phyloP scores from a whole-genome alignment of 2,329 filamentous ascomycete species.

The Colletotrichum sojae region DNA sequence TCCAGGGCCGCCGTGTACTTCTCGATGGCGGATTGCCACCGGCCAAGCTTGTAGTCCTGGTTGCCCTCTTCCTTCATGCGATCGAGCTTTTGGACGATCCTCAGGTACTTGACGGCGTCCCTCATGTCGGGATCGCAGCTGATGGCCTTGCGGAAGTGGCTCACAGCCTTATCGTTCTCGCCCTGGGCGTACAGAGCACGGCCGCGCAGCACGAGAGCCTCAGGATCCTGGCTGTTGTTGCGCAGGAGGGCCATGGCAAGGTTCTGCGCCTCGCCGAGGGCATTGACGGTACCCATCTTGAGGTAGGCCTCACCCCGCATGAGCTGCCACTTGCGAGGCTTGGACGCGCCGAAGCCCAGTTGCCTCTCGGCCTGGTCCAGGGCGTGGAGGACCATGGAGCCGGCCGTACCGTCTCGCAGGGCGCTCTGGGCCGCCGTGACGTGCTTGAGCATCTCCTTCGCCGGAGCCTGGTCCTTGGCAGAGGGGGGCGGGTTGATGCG shows the following conservation, averaged over 20 bases:
- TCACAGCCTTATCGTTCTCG: slow-evolving; percentile 94
- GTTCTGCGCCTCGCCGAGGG: slow-evolving; percentile 91
- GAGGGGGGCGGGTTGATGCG: slow-evolving; percentile 86
- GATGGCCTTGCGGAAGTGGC: slow-evolving; percentile 91
- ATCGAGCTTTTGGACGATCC: slow-evolving; percentile 91
- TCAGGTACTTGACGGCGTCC: slow-evolving; percentile 88
- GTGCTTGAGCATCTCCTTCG: slow-evolving; percentile 87
- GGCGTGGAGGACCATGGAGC: slow-evolving; percentile 93
- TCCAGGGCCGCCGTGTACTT: slow-evolving; percentile 87
- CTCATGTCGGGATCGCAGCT: slow-evolving; percentile 93
- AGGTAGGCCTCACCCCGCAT: slow-evolving; percentile 93
- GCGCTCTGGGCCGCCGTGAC: slow-evolving; percentile 85
- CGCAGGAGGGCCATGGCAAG: slow-evolving; percentile 90
- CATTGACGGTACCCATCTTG: slow-evolving; percentile 92
- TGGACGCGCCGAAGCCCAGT: slow-evolving; percentile 80
- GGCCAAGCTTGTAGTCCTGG: slow-evolving; percentile 86
- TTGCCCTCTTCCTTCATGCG: slow-evolving; percentile 97
- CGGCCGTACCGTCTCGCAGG: slow-evolving; percentile 80
- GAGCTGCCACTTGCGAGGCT: slow-evolving; percentile 93
- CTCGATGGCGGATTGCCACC: slow-evolving; percentile 84
- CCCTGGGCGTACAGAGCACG: slow-evolving; percentile 91
- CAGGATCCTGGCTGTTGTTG: slow-evolving; percentile 90
- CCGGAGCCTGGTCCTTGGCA: slow-evolving; percentile 86
- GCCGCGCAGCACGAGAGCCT: slow-evolving; percentile 91
- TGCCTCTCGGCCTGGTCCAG: slow-evolving; percentile 90